phyloP scores from a whole-genome alignment of 768 basidiomycete genomes.

The Rhodotorula paludigena region DNA sequence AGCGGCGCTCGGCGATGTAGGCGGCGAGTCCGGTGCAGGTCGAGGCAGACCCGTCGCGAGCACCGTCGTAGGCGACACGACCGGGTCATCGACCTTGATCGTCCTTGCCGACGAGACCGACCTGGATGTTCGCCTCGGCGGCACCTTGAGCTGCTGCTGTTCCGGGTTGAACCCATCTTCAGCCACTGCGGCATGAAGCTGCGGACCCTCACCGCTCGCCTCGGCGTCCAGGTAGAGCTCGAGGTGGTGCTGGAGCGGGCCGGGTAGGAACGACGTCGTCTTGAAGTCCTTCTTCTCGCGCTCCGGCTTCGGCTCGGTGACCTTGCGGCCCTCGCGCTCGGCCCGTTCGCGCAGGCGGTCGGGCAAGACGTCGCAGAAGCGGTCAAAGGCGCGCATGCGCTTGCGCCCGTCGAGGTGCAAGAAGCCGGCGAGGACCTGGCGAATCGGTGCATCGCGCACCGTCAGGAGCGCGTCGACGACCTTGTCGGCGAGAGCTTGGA shows the following conservation, averaged over 20 bases:
- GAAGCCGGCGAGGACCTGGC: slow-evolving; percentile 45
- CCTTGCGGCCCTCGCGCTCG: not conserved
- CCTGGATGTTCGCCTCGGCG: not conserved
- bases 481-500: slow-evolving; percentile 45
- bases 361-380: slow-evolving; percentile 40
- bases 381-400: slow-evolving; percentile 46
- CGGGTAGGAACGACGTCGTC: slow-evolving; percentile 47
- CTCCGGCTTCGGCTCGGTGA: not conserved
- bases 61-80: not conserved
- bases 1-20: no score
- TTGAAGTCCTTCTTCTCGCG: slow-evolving; percentile 45
- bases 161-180: not conserved
- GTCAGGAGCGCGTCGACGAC: slow-evolving; percentile 46
- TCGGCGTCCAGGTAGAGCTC: slow-evolving; percentile 34
- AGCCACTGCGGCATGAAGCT: slow-evolving; percentile 14
- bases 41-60: not conserved
- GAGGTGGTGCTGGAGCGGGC: slow-evolving; percentile 47
- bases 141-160: not conserved
- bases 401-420: slow-evolving; percentile 47
- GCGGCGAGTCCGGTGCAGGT: not conserved
- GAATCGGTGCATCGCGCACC: slow-evolving; percentile 35
- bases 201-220: not conserved
- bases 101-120: not conserved
- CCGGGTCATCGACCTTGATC: not conserved
- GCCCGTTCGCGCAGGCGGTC: not conserved